These are phyloP conservation scores for Farysia itapuensis DNA, from an alignment of 1,284 basidiomycete species.

Conservation along the genomic window DNA sequence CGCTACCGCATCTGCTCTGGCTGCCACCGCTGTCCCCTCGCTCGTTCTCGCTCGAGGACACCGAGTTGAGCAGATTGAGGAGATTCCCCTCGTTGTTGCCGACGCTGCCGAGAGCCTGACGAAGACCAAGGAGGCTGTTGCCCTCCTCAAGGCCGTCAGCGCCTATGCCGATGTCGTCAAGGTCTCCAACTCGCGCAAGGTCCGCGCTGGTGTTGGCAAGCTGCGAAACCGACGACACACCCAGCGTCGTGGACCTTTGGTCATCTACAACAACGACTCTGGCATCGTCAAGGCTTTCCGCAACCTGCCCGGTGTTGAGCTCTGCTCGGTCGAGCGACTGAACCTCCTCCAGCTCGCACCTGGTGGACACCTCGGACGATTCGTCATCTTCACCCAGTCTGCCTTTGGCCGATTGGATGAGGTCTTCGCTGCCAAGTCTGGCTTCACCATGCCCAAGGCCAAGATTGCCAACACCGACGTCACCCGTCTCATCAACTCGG, in stretches of 20 bases:
- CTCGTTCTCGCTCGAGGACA: conserved; percentile 98
- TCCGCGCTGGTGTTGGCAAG: conserved; percentile 97
- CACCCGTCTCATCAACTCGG: conserved; percentile 90
- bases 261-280: conserved; percentile 97
- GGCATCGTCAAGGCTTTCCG: conserved; percentile 98
- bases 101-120: conserved; percentile 79
- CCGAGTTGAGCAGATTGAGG: conserved; percentile 95
- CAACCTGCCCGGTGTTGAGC: conserved; percentile 97
- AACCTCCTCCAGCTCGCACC: conserved; percentile 99
- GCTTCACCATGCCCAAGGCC: conserved; percentile 64
- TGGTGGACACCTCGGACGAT: conserved; percentile 97
- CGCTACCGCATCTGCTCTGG: conserved; percentile 95
- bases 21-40: conserved; percentile 94
- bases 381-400: conserved; percentile 98
- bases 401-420: conserved; percentile 92
- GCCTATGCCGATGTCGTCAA: conserved; percentile 95
- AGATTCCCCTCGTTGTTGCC: conserved; percentile 91
- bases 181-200: conserved; percentile 95
- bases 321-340: conserved; percentile 88
- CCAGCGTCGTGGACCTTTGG: conserved; percentile 94
- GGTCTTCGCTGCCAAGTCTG: conserved; percentile 89
- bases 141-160: conserved; percentile 76
- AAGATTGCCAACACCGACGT: conserved; percentile 98
- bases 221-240: conserved; percentile 94
- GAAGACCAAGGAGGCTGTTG: conserved; percentile 97